Evolutionary conservation across 2,329 filamentous ascomycete genomes (phyloP).

Genomic region (Pseudocercospora fuligena): DNA sequence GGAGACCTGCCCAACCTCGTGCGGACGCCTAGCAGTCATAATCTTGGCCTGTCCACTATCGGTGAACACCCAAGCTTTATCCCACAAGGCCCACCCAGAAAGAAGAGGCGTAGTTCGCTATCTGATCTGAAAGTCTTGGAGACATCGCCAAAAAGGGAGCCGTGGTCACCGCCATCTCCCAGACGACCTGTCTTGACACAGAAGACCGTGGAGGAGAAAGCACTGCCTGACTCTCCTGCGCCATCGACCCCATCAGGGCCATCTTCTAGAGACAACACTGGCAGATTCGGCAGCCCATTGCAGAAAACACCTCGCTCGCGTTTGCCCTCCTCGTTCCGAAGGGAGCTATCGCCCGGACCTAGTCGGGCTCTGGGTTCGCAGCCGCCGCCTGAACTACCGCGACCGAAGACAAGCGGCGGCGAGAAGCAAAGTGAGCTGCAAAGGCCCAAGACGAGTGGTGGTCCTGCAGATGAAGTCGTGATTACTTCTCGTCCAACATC

Average conservation of each 20-base stretch:
- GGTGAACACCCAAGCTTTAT: conserved; percentile 53
- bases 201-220: conserved; percentile 34
- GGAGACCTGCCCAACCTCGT: conserved; percentile 42
- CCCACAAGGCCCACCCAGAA: conserved; percentile 58
- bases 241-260: conserved; percentile 37
- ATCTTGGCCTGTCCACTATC: conserved; percentile 54
- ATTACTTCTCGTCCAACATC: conserved; percentile 43
- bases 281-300: conserved; percentile 47
- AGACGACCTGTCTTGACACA: conserved; percentile 31
- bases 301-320: conserved; percentile 41
- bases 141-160: conserved; percentile 40
- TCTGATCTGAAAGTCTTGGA: conserved; percentile 80
- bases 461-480: conserved; percentile 33
- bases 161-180: conserved; percentile 30
- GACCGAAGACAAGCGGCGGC: conserved; percentile 31
- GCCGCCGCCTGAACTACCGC: conserved; percentile 38
- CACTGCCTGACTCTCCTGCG: conserved; percentile 44
- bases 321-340: conserved; percentile 45
- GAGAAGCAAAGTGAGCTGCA: conserved; percentile 24
- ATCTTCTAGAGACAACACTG: conserved; percentile 44
- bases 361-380: conserved; percentile 28
- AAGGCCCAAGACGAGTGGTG: conserved; percentile 37
- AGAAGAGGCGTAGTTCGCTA: conserved; percentile 87
- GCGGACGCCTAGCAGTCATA: conserved; percentile 32
- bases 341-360: conserved; percentile 49